Evolutionary conservation across 768 basidiomycete species (phyloP), one percentile per base, ranked within the genome.

Genomic region (Boletus rubroflammeus): DNA sequence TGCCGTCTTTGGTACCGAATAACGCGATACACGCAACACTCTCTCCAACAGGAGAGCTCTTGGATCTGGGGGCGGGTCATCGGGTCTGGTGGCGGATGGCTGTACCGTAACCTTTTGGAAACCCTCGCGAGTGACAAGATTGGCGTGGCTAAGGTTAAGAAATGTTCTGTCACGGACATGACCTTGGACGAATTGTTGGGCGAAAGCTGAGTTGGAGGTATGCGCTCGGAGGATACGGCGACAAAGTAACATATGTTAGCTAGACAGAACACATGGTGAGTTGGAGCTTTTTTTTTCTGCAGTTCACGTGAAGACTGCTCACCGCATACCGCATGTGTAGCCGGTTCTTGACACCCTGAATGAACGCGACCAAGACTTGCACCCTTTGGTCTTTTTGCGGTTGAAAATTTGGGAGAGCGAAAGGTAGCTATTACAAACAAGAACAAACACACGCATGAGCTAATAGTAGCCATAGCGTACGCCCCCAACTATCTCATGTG

Each of bases 211-310:
- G 61, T 68, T 72, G 51, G 64, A 67, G 62, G 73, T 66, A 70
- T 75, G 73, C 71, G 74, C 73, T 79, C 75, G 75, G 61, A 74
- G 72, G 64, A 78, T 71, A 73, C 73, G 78, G 73, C 82, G 84
- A 78, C 85, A 84, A 81, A 82, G 77, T 74, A 78, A 85, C 85
- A 87, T 87, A 84, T 81, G 83, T 87, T 78, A 87, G 74, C 85
- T 82, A 58, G n/a, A 60, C 44, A 29, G 42, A 55, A 31, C 25
- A 29, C 19, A 17, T 15, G 26, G 42, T 65, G 36, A 54, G 15
- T 14, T 40, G 13, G 0, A 1, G 10, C 10, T 32, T 21, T 4
- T 14, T 13, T 45, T 49, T 45, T 51, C 9, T 45, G 15, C n/a
- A 11, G 29, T 26, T 23, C 4, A 19, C 26, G n/a, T n/a, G n/a